Percentiles rank a stretch among this genome's conserved stretches.
Conservation (phyloP, 108 stramenopile species). For the Skeletonema marinoi region DNA sequence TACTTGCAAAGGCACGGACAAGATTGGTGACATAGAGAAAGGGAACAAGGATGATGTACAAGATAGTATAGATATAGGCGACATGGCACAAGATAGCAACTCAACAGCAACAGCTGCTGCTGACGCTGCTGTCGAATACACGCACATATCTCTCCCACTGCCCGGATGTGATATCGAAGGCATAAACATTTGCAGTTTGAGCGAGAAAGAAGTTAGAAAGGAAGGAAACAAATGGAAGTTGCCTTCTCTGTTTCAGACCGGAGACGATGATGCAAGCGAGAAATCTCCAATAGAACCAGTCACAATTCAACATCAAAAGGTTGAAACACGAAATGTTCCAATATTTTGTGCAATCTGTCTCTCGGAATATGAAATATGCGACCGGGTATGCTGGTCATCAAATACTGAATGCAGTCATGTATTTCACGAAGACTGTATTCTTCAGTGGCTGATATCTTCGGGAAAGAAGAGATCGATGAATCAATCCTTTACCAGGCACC, state of each 20-base stretch:
- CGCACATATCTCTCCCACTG: background rate
- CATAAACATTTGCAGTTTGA: background rate
- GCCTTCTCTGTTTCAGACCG: background rate
- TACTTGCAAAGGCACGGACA: background rate
- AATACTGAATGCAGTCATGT: constrained; percentile 54
- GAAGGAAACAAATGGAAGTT: background rate
- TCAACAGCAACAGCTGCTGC: background rate
- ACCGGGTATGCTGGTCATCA: constrained; percentile 51
- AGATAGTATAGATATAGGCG: background rate
- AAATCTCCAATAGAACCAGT: background rate
- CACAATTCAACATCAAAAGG: background rate
- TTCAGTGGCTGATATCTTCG: constrained; percentile 47
- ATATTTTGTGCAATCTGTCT: constrained; percentile 67
- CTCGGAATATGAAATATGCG: constrained; percentile 28
- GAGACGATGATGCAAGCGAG: background rate
- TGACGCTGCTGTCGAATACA: background rate
- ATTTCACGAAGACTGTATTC: constrained; percentile 56
- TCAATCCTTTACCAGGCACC: constrained; percentile 12
- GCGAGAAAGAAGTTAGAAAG: background rate
- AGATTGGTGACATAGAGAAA: background rate
- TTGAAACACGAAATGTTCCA: constrained; percentile 28
- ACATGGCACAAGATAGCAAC: background rate
- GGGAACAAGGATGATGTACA: background rate
- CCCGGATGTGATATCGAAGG: background rate
- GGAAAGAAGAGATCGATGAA: constrained; percentile 34